Base-by-base conservation (phyloP, 1,284 basidiomycete genomes). In the Puccinia horiana region DNA sequence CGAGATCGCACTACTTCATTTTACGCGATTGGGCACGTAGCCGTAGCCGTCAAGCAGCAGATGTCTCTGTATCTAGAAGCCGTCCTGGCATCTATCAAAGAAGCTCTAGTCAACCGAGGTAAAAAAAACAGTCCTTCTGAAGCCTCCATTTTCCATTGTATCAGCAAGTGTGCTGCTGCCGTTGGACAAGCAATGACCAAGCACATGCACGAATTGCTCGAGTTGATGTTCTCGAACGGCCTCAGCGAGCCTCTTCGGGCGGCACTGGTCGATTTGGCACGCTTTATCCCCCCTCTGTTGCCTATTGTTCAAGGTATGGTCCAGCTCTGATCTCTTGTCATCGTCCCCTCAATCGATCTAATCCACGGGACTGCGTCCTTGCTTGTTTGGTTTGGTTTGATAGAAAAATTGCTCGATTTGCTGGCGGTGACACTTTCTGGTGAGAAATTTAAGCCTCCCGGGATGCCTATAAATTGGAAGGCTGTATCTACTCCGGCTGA, bases 141-240 rank as follows among this genome's bases (percentile, higher is more conserved):
- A 88, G 94, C 94, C 83, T 94, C 96, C 0, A 96, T 99, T 84
- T 99, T 99, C 86, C 94, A 98, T 89, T 99, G 97, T 87, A 91
- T 99, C 73, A 95, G 95, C 49, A 96, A 98, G 94, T 89, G 99
- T 75, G 95, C 96, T 0, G 91, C 92, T 0, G 95, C 97, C 5
- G 95, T 99, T 54, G 97, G 97, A 0, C 95, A 96, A 0, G 96
- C 96, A 86, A 89, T 99, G 76, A 98, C 97, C 0, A 94, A 96
- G 86, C 90, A 97, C 82, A 90, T 99, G 85, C 97, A 98, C 87
- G 97, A 99, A 86, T 92, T 98, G 84, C 91, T 99, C 47, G 95
- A 98, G 86, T 89, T 98, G 73, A 99, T 99, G 93, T 95, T 99
- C 87, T 93, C 92, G 0, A 97, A 93, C 87, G 96, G 96, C 1